Base-by-base conservation (phyloP, 306 rosid genomes). In the Psophocarpus tetragonolobus region DNA sequence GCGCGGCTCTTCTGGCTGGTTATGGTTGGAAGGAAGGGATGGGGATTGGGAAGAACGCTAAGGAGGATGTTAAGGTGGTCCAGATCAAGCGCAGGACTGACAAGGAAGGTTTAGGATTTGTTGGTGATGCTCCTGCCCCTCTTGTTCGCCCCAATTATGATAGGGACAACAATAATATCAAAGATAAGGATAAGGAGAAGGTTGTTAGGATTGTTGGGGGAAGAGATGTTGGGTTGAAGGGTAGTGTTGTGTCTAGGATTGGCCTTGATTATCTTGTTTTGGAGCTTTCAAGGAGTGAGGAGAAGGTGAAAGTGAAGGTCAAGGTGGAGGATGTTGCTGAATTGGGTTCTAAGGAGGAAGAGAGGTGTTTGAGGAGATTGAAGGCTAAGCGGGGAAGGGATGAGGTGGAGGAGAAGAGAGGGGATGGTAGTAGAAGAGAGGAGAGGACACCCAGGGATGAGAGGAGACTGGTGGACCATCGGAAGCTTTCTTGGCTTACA, bases 1-100 rank as follows among this genome's bases (percentile, higher is more conserved):
- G 87, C 13, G 89, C 88, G 0, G 97, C 98, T 9, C 47, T 95
- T 66, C 94, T 95, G 2, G 81, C 90, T 1, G 97, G 98, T 5
- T 95, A 90, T 50, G 98, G 98, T 2, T 95, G 98, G 98, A 62
- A 57, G 4, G 83, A 91, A 73, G 97, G 98, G 12, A 85, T 84
- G 81, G 98, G 97, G 3, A 92, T 95, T 6, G 98, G 97, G 8
- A 88, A 67, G 79, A 92, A 92, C 30, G 78, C 96, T 0, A 87
- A 85, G 74, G 96, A 86, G 78, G 97, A 95, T 69, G 87, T 87
- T 0, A 88, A 92, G 71, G 83, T 91, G 44, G 78, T 76, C 33
- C 80, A 88, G 85, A 85, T 80, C 29, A 78, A 79, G 20, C 74
- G 68, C 81, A 81, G 93, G 69, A 79, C 91, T 1, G 91, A 75